Conservation (phyloP, 2,329 filamentous ascomycete species). For the Fusarium secorum region DNA sequence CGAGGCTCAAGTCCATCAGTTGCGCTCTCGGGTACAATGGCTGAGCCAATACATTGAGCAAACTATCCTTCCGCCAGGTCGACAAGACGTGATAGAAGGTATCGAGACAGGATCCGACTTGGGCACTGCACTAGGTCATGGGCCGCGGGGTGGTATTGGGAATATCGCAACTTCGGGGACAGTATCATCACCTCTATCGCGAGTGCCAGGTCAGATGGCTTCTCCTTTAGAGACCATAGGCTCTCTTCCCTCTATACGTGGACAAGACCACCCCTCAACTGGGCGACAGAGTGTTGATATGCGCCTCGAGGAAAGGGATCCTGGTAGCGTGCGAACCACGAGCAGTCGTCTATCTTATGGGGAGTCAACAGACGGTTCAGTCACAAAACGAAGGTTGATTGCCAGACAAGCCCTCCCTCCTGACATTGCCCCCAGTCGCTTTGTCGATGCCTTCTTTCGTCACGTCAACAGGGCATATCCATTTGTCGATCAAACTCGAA, state of each 20-base stretch:
- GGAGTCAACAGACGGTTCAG: slow-evolving; percentile 29
- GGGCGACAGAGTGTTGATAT: slow-evolving; percentile 19
- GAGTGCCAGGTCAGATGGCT: slow-evolving; percentile 19
- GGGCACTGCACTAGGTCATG: slow-evolving; percentile 9
- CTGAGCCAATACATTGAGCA: slow-evolving; percentile 50
- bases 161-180: background rate
- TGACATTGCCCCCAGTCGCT: slow-evolving; percentile 44
- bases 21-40: slow-evolving; percentile 53
- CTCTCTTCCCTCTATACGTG: background rate
- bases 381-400: slow-evolving; percentile 24
- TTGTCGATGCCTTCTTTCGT: slow-evolving; percentile 55
- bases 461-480: slow-evolving; percentile 57
- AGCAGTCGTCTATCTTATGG: slow-evolving; percentile 37
- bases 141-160: background rate
- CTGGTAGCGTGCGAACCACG: slow-evolving; percentile 30
- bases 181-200: slow-evolving; percentile 21
- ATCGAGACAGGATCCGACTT: slow-evolving; percentile 50
- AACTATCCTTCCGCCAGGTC: slow-evolving; percentile 36
- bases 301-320: slow-evolving; percentile 29
- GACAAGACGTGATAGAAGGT: slow-evolving; percentile 42
- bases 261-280: slow-evolving; percentile 12
- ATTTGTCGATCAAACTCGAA: slow-evolving; percentile 51
- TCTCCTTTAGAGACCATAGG: slow-evolving; percentile 24
- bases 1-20: slow-evolving; percentile 46
- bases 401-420: slow-evolving; percentile 33